A percentile compares a stretch with the other conserved stretches of the same genome.
Conservation (phyloP, 176 grass and related monocot species). For the Typha latifolia region DNA sequence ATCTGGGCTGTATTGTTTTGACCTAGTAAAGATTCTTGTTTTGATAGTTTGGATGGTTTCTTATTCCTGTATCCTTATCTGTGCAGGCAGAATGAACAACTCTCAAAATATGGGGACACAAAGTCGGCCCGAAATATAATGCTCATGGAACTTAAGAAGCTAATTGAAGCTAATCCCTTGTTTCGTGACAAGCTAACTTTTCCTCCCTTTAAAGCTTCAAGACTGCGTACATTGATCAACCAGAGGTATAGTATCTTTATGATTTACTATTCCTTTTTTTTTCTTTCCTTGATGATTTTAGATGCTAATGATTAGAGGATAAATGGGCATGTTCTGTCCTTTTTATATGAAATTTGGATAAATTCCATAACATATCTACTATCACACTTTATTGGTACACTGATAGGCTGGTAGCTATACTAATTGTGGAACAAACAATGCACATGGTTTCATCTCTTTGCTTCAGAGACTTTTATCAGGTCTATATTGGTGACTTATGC, state of each 20-base stretch:
- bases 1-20: neutral
- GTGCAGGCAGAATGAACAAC: slow-evolving; percentile 95
- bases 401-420: no score
- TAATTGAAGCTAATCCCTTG: slow-evolving; percentile 90
- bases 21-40: slow-evolving; percentile 12
- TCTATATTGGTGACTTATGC: no score
- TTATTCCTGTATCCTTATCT: slow-evolving; percentile 14
- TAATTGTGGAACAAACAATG: no score
- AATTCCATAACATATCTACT: no score
- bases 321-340: neutral
- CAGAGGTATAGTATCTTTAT: slow-evolving; percentile 54
- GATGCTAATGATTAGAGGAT: neutral
- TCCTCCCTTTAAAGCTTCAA: slow-evolving; percentile 88
- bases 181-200: slow-evolving; percentile 97
- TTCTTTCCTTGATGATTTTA: neutral
- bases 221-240: slow-evolving; percentile 95
- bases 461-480: no score
- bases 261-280: neutral
- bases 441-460: no score
- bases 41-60: neutral
- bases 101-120: slow-evolving; percentile 97
- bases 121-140: slow-evolving; percentile 99
- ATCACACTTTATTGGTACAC: no score
- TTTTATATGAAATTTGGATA: neutral
- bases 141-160: slow-evolving; percentile 97